Percentiles rank a stretch among this genome's conserved stretches.
Evolutionary conservation across 2,329 filamentous ascomycete genomes (phyloP).

Genomic region (Colletotrichum tropicicola): DNA sequence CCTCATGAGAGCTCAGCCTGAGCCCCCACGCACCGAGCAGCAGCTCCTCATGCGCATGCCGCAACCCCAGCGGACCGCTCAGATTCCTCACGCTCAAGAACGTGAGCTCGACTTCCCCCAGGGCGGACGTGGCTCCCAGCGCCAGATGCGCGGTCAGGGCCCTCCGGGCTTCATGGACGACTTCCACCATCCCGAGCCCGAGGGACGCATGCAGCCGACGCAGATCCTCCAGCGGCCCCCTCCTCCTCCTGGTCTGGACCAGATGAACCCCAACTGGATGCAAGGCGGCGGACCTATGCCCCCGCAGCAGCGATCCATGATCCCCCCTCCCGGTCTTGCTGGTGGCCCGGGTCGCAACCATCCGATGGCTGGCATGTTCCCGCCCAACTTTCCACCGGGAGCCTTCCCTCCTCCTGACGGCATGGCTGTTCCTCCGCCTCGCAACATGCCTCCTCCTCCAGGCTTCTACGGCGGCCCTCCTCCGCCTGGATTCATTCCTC

Average conservation of each 20-base stretch:
- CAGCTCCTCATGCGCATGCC: constrained; percentile 58
- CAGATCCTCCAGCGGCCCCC: constrained; percentile 73
- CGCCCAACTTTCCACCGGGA: constrained; percentile 66
- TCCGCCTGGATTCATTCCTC: constrained; percentile 60
- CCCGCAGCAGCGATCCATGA: constrained; percentile 54
- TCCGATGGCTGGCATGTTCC: constrained; percentile 67
- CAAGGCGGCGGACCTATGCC: constrained; percentile 53
- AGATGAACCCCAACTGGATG: constrained; percentile 67
- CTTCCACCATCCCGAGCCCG: constrained; percentile 58
- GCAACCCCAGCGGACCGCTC: constrained; percentile 60
- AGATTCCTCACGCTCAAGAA: constrained; percentile 55
- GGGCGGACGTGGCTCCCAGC: constrained; percentile 44
- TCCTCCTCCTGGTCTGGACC: constrained; percentile 67
- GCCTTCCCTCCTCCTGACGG: constrained; percentile 57
- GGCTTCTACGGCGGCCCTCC: constrained; percentile 64
- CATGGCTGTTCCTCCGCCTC: constrained; percentile 57
- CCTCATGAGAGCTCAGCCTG: constrained; percentile 72
- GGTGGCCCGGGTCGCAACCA: constrained; percentile 49
- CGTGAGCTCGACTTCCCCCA: constrained; percentile 56
- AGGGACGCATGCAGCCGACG: constrained; percentile 64
- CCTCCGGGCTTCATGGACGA: constrained; percentile 65
- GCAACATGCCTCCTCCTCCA: constrained; percentile 67
- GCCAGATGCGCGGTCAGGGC: constrained; percentile 53
- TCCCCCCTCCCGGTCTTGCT: constrained; percentile 67
- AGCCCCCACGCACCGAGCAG: constrained; percentile 60